Conservation (phyloP, 2,329 filamentous ascomycete species). For the Colletotrichum sp. region DNA sequence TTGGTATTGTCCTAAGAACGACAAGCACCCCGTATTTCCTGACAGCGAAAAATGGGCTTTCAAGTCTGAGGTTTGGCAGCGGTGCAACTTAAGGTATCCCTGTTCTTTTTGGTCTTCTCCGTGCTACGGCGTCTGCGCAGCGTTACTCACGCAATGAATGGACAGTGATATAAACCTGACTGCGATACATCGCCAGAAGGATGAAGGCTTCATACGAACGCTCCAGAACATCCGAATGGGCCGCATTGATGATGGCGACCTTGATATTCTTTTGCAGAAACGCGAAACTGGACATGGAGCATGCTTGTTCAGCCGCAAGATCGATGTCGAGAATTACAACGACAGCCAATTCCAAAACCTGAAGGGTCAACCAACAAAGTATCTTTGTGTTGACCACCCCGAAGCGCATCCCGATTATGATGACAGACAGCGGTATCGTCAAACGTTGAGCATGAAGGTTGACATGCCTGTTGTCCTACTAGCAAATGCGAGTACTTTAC, state of each 20-base stretch:
- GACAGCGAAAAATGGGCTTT: conserved; percentile 68
- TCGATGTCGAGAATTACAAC: background rate
- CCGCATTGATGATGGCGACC: conserved; percentile 39
- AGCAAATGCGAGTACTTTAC: background rate
- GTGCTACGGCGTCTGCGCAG: background rate
- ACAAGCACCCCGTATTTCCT: conserved; percentile 38
- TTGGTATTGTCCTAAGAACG: conserved; percentile 25
- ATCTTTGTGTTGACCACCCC: background rate
- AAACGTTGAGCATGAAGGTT: background rate
- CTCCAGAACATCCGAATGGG: conserved; percentile 62
- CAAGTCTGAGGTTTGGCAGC: conserved; percentile 56
- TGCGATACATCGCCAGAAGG: conserved; percentile 62
- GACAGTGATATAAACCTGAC: conserved; percentile 51
- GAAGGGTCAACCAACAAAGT: no score
- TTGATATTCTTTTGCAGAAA: conserved; percentile 47
- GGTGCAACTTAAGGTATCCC: conserved; percentile 51
- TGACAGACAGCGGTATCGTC: background rate
- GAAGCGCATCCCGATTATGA: background rate
- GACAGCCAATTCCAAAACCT: no score
- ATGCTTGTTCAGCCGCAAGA: background rate
- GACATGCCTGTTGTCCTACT: background rate
- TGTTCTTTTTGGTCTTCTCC: background rate
- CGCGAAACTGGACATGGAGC: conserved; percentile 31
- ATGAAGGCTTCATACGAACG: conserved; percentile 57
- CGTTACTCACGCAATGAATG: background rate